Evolutionary conservation across 371 early-diverging fungal species (phyloP).

Genomic region (Zopfochytrium polystomum): DNA sequence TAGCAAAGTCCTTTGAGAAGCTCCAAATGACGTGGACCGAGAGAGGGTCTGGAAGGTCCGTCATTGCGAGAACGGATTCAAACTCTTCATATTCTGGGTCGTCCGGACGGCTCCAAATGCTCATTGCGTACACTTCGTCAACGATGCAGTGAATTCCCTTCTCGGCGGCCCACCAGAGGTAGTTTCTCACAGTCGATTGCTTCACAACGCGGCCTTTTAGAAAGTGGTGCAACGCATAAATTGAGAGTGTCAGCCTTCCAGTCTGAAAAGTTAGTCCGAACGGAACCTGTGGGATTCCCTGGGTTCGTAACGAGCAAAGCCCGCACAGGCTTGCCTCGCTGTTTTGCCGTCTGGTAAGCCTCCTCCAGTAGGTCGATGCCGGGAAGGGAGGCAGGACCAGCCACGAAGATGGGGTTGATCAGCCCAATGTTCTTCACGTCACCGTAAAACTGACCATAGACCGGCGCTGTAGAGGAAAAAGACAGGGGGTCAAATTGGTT

Average conservation of each 20-base stretch:
- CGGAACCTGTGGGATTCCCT: constrained; percentile 51
- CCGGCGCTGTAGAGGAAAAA: constrained; percentile 53
- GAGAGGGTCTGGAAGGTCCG: constrained; percentile 58
- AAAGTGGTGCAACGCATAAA: not conserved
- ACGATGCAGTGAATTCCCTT: constrained; percentile 67
- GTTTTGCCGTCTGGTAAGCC: constrained; percentile 37
- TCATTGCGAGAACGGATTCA: constrained; percentile 15
- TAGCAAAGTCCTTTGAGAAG: constrained; percentile 45
- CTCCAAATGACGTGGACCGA: constrained; percentile 71
- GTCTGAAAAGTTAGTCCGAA: not conserved
- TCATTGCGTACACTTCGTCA: constrained; percentile 82
- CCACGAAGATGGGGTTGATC: constrained; percentile 16
- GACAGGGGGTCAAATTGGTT: too few species aligned
- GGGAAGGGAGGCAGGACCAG: constrained; percentile 13
- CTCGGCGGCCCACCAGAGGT: constrained; percentile 58
- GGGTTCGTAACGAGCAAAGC: constrained; percentile 68
- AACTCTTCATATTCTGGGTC: constrained; percentile 16
- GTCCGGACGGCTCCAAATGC: constrained; percentile 49
- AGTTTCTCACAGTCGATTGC: constrained; percentile 48
- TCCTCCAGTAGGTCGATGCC: constrained; percentile 36
- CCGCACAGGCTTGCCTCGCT: constrained; percentile 44
- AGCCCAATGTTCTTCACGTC: constrained; percentile 55
- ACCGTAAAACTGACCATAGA: constrained; percentile 68
- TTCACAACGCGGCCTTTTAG: constrained; percentile 39
- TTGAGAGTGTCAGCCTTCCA: constrained; percentile 24